Conservation (phyloP, 192 early-diverging fungal genomes). For the Rhizoclosmatium sp. region DNA sequence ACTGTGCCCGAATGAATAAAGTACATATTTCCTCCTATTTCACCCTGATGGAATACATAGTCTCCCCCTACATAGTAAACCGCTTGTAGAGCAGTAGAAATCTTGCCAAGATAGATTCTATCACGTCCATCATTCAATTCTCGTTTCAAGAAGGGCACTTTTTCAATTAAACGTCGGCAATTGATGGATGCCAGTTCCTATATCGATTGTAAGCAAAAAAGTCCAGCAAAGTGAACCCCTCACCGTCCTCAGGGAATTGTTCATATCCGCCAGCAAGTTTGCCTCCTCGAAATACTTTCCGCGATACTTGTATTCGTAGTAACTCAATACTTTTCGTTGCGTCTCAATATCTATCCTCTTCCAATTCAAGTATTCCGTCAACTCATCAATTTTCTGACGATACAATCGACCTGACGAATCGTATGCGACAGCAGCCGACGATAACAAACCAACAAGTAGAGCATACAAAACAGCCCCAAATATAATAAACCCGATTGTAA, state of each 20-base stretch:
- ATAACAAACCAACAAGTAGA: conserved; percentile 4
- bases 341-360: conserved; percentile 6
- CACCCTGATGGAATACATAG: conserved; percentile 32
- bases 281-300: conserved; percentile 43
- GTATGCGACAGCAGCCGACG: not conserved
- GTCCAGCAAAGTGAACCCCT: not conserved
- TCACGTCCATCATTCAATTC: conserved; percentile 42
- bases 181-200: conserved; percentile 46
- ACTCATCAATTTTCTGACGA: conserved; percentile 10
- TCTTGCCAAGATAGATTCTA: conserved; percentile 37
- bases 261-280: conserved; percentile 33
- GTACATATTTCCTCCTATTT: conserved; percentile 41
- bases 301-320: conserved; percentile 43
- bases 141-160: not conserved
- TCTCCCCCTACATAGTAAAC: conserved; percentile 41
- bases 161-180: conserved; percentile 35
- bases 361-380: conserved; percentile 15
- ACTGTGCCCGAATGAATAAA: conserved; percentile 41
- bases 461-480: conserved; percentile 7
- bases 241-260: conserved; percentile 31
- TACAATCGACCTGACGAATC: conserved; percentile 8
- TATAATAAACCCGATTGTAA: not conserved
- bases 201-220: not conserved
- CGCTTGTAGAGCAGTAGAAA: conserved; percentile 30
- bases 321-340: conserved; percentile 26